Conservation (phyloP, 305 asterid species). For the Solanum chacoense region DNA sequence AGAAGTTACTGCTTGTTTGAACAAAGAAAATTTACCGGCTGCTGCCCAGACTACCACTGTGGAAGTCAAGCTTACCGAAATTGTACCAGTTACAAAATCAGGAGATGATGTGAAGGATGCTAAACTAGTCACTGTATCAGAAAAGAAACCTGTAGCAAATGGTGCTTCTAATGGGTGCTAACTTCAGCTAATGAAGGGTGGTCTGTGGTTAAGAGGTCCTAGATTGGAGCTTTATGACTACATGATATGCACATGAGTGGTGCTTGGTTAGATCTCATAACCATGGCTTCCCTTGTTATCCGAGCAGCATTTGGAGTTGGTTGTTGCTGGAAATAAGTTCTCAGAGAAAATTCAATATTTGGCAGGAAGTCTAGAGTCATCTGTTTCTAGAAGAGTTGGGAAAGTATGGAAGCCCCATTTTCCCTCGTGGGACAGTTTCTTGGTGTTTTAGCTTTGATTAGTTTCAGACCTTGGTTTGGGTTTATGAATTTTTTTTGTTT, state of each 20-base stretch:
- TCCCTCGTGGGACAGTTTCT: slow-evolving; percentile 13
- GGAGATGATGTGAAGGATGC: neutral
- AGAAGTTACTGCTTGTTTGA: slow-evolving; percentile 10
- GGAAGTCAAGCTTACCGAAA: neutral
- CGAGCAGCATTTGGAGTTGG: neutral
- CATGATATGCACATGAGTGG: neutral
- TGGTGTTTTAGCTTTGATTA: slow-evolving; percentile 4
- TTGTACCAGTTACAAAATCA: neutral
- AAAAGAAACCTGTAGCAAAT: neutral
- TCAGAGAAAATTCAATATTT: neutral
- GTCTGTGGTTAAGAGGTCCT: slow-evolving; percentile 1
- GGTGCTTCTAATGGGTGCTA: neutral
- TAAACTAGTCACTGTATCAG: neutral
- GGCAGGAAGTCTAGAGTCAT: neutral
- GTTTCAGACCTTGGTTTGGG: slow-evolving; percentile 18
- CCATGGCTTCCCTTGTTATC: neutral
- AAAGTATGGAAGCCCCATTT: slow-evolving; percentile 5
- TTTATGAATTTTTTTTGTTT: slow-evolving; percentile 2
- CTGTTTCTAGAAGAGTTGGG: neutral
- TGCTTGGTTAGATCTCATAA: slow-evolving; percentile 1
- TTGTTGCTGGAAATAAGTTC: neutral
- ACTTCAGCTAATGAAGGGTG: slow-evolving; percentile 13
- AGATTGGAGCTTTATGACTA: neutral
- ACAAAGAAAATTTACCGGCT: slow-evolving; percentile 1
- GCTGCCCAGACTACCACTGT: neutral